These are phyloP conservation scores for Carnegiea gigantea DNA, from an alignment of 179 eudicot species.

Conservation along the genomic window DNA sequence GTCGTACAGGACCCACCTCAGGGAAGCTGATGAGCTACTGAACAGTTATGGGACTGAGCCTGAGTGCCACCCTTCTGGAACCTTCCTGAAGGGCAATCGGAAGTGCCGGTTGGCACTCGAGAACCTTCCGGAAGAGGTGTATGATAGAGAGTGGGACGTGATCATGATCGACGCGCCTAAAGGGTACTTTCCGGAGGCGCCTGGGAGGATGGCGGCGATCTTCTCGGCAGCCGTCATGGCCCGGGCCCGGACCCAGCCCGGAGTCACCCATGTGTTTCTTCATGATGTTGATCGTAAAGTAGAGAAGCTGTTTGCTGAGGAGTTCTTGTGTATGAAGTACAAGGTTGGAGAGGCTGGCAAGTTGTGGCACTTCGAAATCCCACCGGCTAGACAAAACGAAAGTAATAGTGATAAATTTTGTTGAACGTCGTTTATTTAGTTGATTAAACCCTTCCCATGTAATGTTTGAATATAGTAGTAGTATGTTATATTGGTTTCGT, in stretches of 20 bases:
- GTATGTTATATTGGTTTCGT: too few relatives aligned
- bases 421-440: not conserved
- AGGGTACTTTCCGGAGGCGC: conserved; percentile 53
- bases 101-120: conserved; percentile 54
- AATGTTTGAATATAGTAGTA: too few relatives aligned
- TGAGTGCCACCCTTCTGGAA: conserved; percentile 30
- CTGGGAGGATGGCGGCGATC: conserved; percentile 77
- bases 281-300: conserved; percentile 79
- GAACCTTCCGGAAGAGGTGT: conserved; percentile 56
- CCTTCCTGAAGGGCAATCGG: conserved; percentile 44
- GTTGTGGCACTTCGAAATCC: conserved; percentile 75
- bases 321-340: conserved; percentile 58
- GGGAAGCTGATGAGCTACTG: conserved; percentile 47
- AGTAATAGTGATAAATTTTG: conserved; percentile 16
- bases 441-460: too few relatives aligned
- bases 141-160: conserved; percentile 65
- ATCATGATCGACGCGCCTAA: conserved; percentile 73
- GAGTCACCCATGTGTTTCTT: conserved; percentile 59
- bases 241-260: conserved; percentile 41
- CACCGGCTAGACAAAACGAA: conserved; percentile 23
- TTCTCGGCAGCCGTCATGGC: conserved; percentile 76
- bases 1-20: conserved; percentile 45
- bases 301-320: conserved; percentile 53
- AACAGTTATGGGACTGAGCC: conserved; percentile 26
- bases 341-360: conserved; percentile 50